These are phyloP conservation scores for Petunia secreta DNA, from an alignment of 257 asterid genomes.

Conservation along the genomic window DNA sequence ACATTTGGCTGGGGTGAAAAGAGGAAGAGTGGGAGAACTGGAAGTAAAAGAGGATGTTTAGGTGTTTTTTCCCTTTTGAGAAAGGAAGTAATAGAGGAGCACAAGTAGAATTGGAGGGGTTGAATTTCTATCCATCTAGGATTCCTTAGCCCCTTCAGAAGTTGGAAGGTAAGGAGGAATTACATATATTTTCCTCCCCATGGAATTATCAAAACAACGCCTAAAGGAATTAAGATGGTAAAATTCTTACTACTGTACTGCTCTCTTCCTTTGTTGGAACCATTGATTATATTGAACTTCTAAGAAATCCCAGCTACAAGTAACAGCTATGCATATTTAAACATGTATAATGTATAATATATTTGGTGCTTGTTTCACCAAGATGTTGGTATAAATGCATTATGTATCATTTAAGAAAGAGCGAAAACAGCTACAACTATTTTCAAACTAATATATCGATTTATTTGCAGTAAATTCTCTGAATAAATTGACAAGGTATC, in stretches of 20 bases:
- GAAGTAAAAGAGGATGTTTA: neutral
- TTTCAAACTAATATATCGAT: neutral
- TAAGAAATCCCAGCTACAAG: neutral
- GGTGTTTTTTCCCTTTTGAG: neutral
- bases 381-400: neutral
- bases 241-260: neutral
- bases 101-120: neutral
- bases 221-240: neutral
- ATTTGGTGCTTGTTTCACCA: neutral
- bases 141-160: neutral
- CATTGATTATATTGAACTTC: neutral
- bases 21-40: neutral
- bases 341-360: neutral
- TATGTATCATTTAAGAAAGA: neutral
- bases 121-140: neutral
- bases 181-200: neutral
- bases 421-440: neutral
- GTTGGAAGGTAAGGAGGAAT: neutral
- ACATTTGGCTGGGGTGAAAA: neutral
- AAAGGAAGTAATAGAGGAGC: neutral
- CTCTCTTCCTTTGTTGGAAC: neutral
- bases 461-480: neutral
- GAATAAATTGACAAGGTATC: too few species aligned
- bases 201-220: neutral
- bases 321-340: neutral